Base-by-base conservation (phyloP, 2,329 filamentous ascomycete genomes). In the Beauveria bassiana region DNA sequence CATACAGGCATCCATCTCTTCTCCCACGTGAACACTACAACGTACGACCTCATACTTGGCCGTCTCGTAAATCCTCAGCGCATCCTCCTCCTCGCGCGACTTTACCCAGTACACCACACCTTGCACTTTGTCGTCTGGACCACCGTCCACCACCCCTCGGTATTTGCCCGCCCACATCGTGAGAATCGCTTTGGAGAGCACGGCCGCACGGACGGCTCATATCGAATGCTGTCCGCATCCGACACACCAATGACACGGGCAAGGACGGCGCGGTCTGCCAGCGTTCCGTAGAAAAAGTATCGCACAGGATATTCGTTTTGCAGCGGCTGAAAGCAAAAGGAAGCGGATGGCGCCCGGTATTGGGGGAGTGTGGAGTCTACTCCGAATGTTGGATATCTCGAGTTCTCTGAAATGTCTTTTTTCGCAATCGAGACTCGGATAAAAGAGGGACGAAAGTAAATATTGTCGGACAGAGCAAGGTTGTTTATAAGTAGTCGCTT, bases 261-360 rank as follows among this genome's bases (percentile, higher is more conserved):
- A 2, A 78, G 69, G 5, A 74, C 62, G 0, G 57, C 61, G 0
- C 68, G 56, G 10, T 75, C 67, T 1, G 67, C 70, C 2, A 77
- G 67, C 0, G 71, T 77, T 14, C 75, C 73, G 63, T 78, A 77
- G 63, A 78, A 77, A 66, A 77, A 78, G 63, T 77, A 78, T 70
- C 71, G 76, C 0, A 79, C 72, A 0, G 68, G 70, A 46, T 65
- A 65, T 54, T 62, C 58, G 22, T 64, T 62, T 45, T 45, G 69
- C 49, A 22, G 63, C 65, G 51, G 69, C 59, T 20, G 64, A 56
- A 50, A 64, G 54, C 2, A 63, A 63, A 22, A 63, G 57, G 42
- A 61, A 63, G 12, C 65, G 63, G 26, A 47, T 26, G 67, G 69
- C 14, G 70, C 70, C 5, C 64, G 63, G 50, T 63, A 24, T 28